Conservation (phyloP, 768 basidiomycete genomes). For the Boletus reticuloceps region DNA sequence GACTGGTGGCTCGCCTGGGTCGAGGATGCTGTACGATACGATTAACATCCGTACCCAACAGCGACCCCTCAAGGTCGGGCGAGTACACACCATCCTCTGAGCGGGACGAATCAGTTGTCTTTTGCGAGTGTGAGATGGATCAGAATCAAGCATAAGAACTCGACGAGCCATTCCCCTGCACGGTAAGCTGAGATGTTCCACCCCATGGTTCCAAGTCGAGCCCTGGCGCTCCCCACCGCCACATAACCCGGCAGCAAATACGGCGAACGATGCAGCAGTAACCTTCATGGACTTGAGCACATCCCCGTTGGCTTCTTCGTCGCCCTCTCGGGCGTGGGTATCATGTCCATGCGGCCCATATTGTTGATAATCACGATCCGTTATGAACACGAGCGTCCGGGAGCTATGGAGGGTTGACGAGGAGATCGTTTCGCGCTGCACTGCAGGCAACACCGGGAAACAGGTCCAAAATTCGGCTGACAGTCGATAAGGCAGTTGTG, state of each 20-base stretch:
- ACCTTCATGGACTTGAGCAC: constrained; percentile 40
- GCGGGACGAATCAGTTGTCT: constrained; percentile 59
- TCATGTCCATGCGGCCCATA: constrained; percentile 38
- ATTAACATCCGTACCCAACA: constrained; percentile 58
- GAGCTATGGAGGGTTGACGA: constrained; percentile 31
- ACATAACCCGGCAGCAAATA: constrained; percentile 21
- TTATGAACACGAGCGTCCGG: constrained; percentile 43
- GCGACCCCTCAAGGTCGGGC: constrained; percentile 44
- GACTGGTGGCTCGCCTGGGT: constrained; percentile 28
- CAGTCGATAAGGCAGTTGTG: constrained; percentile 57
- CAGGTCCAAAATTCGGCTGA: constrained; percentile 58
- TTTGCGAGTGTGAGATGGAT: constrained; percentile 60
- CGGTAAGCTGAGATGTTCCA: constrained; percentile 40
- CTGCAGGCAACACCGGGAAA: constrained; percentile 55
- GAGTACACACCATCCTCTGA: constrained; percentile 59
- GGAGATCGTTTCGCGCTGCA: constrained; percentile 44
- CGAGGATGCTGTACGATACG: constrained; percentile 43
- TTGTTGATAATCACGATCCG: constrained; percentile 33
- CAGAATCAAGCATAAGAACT: constrained; percentile 59
- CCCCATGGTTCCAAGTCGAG: not conserved
- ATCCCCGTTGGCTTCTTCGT: constrained; percentile 54
- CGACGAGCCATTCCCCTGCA: constrained; percentile 61
- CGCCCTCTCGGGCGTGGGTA: constrained; percentile 43
- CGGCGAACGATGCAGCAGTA: constrained; percentile 27
- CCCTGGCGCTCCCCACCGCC: not conserved